A percentile compares a stretch with the other conserved stretches of the same genome.
phyloP scores from a whole-genome alignment of 1,284 basidiomycete genomes.

The Coniferiporia sulphurascens region DNA sequence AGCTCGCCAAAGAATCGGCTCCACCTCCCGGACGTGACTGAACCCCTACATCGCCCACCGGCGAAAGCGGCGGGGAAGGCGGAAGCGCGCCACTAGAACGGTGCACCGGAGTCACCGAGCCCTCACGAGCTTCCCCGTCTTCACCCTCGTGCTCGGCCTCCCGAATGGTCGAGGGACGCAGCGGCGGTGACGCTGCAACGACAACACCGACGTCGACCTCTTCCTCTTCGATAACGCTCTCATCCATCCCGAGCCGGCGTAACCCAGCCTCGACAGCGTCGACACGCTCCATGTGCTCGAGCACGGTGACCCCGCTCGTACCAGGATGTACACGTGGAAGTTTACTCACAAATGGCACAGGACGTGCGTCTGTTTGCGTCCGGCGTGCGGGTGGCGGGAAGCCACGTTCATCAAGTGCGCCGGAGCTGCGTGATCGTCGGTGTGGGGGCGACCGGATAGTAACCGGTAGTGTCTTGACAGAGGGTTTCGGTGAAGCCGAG shows the following conservation, averaged over 20 bases:
- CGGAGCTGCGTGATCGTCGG: constrained; percentile 54
- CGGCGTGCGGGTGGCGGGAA: constrained; percentile 70
- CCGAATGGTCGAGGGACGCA: constrained; percentile 14
- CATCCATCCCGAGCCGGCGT: constrained; percentile 60
- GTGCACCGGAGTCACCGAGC: constrained; percentile 34
- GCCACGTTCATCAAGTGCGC: constrained; percentile 41
- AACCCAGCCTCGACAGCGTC: constrained; percentile 77
- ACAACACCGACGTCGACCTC: constrained; percentile 45
- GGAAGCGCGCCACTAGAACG: constrained; percentile 12
- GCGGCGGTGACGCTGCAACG: background rate
- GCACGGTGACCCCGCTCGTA: constrained; percentile 74
- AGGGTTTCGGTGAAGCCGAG: constrained; percentile 54
- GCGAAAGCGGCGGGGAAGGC: constrained; percentile 24
- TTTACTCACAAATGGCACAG: constrained; percentile 74
- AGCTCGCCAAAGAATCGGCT: constrained; percentile 41
- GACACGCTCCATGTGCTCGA: constrained; percentile 76
- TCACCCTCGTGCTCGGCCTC: constrained; percentile 23
- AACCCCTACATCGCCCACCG: constrained; percentile 21
- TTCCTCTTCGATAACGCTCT: constrained; percentile 40
- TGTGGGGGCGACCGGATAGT: constrained; percentile 23
- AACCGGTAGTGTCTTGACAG: constrained; percentile 59
- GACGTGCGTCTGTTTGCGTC: constrained; percentile 59
- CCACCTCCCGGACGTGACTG: constrained; percentile 51
- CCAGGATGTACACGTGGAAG: constrained; percentile 75
- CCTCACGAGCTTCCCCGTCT: constrained; percentile 45